Conservation (phyloP, 306 rosid species). For the Sicyos baderoa region DNA sequence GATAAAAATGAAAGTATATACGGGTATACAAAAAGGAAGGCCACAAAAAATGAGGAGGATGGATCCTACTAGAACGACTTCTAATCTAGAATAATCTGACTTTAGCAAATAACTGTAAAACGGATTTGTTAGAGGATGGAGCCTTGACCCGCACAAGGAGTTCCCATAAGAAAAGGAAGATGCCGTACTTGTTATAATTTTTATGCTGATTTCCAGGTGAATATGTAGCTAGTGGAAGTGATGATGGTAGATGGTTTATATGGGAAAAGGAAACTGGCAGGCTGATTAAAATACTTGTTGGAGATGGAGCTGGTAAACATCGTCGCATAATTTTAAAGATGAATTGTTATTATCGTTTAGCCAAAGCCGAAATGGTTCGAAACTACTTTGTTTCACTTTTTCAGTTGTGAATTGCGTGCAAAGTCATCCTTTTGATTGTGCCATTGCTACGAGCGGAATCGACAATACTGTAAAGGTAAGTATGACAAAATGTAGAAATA, state of each 20-base stretch:
- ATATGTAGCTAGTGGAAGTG: conserved; percentile 93
- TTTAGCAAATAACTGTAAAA: too few relatives aligned
- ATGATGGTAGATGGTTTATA: conserved; percentile 96
- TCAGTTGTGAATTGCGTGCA: conserved; percentile 91
- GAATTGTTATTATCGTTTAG: background rate
- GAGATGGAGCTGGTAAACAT: conserved; percentile 73
- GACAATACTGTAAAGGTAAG: conserved; percentile 89
- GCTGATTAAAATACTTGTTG: conserved; percentile 72
- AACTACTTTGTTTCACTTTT: conserved; percentile 2
- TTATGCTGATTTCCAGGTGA: conserved; percentile 47
- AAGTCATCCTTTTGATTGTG: conserved; percentile 86
- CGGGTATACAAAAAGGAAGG: too few relatives aligned
- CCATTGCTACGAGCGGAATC: conserved; percentile 91
- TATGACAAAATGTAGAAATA: conserved; percentile 13
- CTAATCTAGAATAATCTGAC: too few relatives aligned
- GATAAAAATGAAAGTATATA: too few relatives aligned
- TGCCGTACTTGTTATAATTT: background rate
- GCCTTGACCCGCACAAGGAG: too few relatives aligned
- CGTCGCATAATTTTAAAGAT: background rate
- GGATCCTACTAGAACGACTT: too few relatives aligned
- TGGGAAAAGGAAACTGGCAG: conserved; percentile 95
- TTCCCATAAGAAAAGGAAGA: too few relatives aligned
- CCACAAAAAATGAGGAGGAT: too few relatives aligned
- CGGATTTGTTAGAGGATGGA: too few relatives aligned
- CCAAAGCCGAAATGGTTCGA: background rate